Evolutionary conservation across 1,284 basidiomycete species (phyloP), one percentile per base, ranked within the genome.

Genomic region (Boletellus sp.): DNA sequence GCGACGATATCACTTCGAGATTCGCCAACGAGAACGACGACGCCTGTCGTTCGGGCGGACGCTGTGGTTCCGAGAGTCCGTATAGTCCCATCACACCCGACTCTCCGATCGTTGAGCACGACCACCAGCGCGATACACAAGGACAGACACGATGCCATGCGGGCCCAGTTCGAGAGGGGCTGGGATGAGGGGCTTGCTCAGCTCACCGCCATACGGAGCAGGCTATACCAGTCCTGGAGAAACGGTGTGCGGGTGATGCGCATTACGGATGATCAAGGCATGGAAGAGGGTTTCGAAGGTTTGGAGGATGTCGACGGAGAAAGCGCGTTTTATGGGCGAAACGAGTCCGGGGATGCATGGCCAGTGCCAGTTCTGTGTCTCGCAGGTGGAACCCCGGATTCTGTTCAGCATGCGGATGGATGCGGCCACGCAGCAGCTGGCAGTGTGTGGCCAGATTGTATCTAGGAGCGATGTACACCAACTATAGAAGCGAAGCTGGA

Each of bases 181-280:
- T 87, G 85, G 85, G 65, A 65, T 3, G 75, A 80, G 53, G 84
- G 83, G 10, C 61, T 85, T 45, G 62, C 67, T 21, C 74, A 75
- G 44, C 69, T 85, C 22, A 63, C 62, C 19, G 70, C 72, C 7
- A 72, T 72, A 12, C 73, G 76, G 33, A 58, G 60, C 8, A 69
- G 80, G 44, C 53, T 81, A 45, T 68, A 71, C 49, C 69, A 71
- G 49, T 82, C 76, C 26, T 77, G 75, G 60, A 65, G 60, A 43
- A 78, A 79, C 55, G 78, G 76, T 3, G 59, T 74, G 22, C 70
- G 69, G 28, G 63, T 81, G 26, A 63, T 83, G 66, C 64, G 65
- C 18, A 71, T 75, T 47, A 41, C 55, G 21, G 64, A 59, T 6
- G 63, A 68, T 21, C 68, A 62, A 18, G 65, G 68, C 5, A 55